Conservation (phyloP, 495 filamentous ascomycete species). For the Penicillium subrubescens region DNA sequence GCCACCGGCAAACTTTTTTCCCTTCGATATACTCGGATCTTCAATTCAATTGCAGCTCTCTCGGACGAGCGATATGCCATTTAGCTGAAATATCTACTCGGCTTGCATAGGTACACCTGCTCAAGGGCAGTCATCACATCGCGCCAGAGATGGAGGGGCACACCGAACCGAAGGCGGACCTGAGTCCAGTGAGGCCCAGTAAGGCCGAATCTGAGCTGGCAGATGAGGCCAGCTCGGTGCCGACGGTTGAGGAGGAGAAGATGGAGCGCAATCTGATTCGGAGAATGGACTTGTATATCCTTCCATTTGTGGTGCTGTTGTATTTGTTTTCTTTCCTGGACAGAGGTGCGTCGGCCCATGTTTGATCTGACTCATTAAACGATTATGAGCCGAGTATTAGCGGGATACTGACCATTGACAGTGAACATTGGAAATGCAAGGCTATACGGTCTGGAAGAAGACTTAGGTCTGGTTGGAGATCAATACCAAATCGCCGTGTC, state of each 20-base stretch:
- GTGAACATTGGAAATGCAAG: constrained; percentile 81
- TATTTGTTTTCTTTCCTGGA: constrained; percentile 72
- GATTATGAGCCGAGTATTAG: neutral
- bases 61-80: neutral
- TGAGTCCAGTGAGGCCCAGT: constrained; percentile 13
- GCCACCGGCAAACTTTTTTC: constrained; percentile 6
- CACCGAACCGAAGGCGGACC: constrained; percentile 1
- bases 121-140: neutral
- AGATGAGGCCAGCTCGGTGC: constrained; percentile 20
- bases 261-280: constrained; percentile 49
- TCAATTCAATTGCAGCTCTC: neutral
- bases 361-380: constrained; percentile 10
- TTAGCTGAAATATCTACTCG: neutral
- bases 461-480: constrained; percentile 60
- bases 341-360: constrained; percentile 36
- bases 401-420: constrained; percentile 27
- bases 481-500: constrained; percentile 72
- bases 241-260: constrained; percentile 39
- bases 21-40: neutral
- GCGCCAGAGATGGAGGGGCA: constrained; percentile 10
- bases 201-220: constrained; percentile 9
- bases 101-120: neutral
- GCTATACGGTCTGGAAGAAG: constrained; percentile 67
- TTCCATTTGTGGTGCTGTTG: constrained; percentile 61
- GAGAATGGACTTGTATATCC: constrained; percentile 61